phyloP scores from a whole-genome alignment of 2,329 filamentous ascomycete species.

The Pseudocercospora musae region DNA sequence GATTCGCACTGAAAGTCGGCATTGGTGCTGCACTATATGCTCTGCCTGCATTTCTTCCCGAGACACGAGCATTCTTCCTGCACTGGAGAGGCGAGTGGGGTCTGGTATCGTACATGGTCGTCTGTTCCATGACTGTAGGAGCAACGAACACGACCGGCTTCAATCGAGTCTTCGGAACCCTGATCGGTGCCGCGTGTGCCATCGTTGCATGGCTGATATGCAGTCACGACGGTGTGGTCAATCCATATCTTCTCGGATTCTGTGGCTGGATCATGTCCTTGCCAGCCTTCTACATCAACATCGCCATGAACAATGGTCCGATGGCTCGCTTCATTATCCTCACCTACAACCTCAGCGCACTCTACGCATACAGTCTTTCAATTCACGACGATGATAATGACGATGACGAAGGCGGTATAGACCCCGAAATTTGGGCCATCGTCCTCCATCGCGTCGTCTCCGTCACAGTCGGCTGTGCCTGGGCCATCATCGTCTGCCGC shows the following conservation, averaged over 20 bases:
- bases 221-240: conserved; percentile 52
- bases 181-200: conserved; percentile 73
- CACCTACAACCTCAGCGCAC: conserved; percentile 90
- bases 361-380: conserved; percentile 90
- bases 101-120: conserved; percentile 93
- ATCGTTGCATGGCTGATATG: conserved; percentile 75
- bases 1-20: conserved; percentile 89
- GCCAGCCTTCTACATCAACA: conserved; percentile 80
- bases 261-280: conserved; percentile 71
- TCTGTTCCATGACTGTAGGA: conserved; percentile 95
- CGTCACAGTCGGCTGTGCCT: conserved; percentile 81
- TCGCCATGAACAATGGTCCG: conserved; percentile 78
- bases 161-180: conserved; percentile 80
- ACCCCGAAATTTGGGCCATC: conserved; percentile 84
- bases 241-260: conserved; percentile 70
- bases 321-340: conserved; percentile 91
- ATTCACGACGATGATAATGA: conserved; percentile 77
- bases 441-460: conserved; percentile 81
- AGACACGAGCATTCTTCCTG: conserved; percentile 74
- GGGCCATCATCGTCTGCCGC: conserved; percentile 87
- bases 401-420: conserved; percentile 76
- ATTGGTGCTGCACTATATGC: conserved; percentile 86
- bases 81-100: conserved; percentile 97
- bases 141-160: conserved; percentile 90
- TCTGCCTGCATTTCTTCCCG: conserved; percentile 77